Percentiles rank a stretch among this genome's conserved stretches.
phyloP scores from a whole-genome alignment of 192 early-diverging fungal genomes.

The Spizellomyces sp. region DNA sequence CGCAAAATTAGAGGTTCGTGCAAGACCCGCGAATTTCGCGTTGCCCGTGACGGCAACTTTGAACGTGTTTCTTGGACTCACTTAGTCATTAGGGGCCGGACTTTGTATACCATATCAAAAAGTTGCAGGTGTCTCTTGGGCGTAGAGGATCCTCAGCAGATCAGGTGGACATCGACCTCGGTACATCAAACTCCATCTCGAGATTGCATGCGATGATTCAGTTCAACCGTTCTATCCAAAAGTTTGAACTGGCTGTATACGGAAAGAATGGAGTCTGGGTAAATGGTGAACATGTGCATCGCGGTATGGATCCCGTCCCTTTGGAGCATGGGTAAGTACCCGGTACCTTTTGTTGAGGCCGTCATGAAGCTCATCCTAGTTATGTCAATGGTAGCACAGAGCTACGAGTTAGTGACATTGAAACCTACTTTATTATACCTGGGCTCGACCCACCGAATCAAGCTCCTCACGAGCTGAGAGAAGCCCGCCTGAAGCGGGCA shows the following conservation, averaged over 20 bases:
- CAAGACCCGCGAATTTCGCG: neutral
- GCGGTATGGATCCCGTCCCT: constrained; percentile 61
- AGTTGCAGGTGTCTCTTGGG: constrained; percentile 77
- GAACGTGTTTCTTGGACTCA: neutral
- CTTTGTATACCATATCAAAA: constrained; percentile 84
- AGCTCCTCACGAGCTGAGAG: neutral
- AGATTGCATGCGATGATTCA: constrained; percentile 81
- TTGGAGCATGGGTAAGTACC: constrained; percentile 63
- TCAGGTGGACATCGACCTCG: constrained; percentile 82
- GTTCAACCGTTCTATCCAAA: constrained; percentile 80
- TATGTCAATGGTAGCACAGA: constrained; percentile 43
- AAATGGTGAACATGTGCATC: constrained; percentile 76
- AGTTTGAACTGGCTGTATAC: constrained; percentile 83
- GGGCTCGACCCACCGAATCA: neutral
- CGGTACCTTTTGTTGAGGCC: neutral
- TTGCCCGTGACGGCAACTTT: neutral
- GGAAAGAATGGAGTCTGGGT: constrained; percentile 90
- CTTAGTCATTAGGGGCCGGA: constrained; percentile 60
- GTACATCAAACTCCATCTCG: constrained; percentile 82
- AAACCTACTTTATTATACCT: constrained; percentile 80
- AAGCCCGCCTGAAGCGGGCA: neutral
- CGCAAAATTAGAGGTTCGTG: constrained; percentile 7
- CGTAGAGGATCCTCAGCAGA: constrained; percentile 62
- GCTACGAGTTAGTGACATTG: constrained; percentile 83
- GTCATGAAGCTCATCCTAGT: neutral